These are phyloP conservation scores for Typha latifolia DNA, from an alignment of 176 grass and related monocot genomes.

Conservation along the genomic window DNA sequence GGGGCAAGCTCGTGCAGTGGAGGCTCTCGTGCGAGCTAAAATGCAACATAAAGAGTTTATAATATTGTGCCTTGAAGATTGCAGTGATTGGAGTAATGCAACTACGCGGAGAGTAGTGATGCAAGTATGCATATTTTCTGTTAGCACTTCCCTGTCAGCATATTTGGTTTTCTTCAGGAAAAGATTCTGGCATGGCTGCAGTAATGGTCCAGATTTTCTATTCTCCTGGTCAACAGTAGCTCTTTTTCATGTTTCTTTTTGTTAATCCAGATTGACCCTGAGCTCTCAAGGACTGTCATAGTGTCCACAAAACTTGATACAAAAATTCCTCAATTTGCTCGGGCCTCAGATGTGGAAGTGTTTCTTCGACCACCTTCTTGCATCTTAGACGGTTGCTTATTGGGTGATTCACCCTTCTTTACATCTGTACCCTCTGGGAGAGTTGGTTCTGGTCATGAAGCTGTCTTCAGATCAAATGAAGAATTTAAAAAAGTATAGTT, in stretches of 20 bases:
- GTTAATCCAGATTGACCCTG: conserved; percentile 64
- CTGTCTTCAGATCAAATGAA: conserved; percentile 79
- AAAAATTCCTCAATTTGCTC: conserved; percentile 86
- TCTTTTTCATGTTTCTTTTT: not conserved
- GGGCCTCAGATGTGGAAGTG: conserved; percentile 88
- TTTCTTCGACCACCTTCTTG: conserved; percentile 75
- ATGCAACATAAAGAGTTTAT: conserved; percentile 86
- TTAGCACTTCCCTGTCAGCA: not conserved
- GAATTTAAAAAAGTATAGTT: conserved; percentile 78
- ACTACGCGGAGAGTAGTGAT: conserved; percentile 88
- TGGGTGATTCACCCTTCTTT: conserved; percentile 85
- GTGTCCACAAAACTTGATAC: conserved; percentile 94
- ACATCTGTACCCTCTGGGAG: conserved; percentile 94
- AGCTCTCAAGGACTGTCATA: conserved; percentile 86
- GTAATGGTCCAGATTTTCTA: too few species aligned
- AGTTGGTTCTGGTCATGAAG: conserved; percentile 76
- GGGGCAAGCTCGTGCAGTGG: conserved; percentile 83
- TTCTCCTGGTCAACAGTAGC: too few species aligned
- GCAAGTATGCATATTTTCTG: conserved; percentile 46
- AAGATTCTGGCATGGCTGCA: too few species aligned
- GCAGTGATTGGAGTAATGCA: conserved; percentile 92
- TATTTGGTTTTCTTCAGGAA: too few species aligned
- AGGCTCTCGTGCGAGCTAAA: conserved; percentile 68
- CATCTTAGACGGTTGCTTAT: conserved; percentile 65
- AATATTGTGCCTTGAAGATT: conserved; percentile 93